phyloP scores from a whole-genome alignment of 2,329 filamentous ascomycete species.

The Colletotrichum magnum region DNA sequence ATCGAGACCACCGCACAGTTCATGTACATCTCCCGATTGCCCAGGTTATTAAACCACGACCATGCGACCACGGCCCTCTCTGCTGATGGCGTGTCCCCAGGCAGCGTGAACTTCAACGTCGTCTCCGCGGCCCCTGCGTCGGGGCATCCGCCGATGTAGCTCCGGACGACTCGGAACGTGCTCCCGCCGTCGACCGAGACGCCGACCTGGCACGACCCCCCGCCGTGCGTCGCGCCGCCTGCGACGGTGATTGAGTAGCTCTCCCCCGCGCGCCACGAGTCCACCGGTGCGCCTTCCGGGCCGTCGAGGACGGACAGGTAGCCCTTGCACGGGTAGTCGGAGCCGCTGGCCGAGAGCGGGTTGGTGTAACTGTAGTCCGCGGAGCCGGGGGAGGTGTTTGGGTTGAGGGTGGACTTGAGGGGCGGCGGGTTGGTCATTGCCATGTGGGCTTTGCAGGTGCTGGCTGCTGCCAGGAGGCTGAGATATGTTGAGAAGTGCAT shows the following conservation, averaged over 20 bases:
- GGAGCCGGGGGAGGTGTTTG: conserved; percentile 48
- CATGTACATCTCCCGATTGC: conserved; percentile 80
- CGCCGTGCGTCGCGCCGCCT: conserved; percentile 67
- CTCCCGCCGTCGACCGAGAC: conserved; percentile 73
- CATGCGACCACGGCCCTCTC: conserved; percentile 69
- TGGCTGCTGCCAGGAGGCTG: neutral
- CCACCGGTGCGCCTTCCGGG: conserved; percentile 57
- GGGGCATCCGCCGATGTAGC: conserved; percentile 55
- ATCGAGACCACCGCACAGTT: conserved; percentile 75
- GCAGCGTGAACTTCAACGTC: conserved; percentile 54
- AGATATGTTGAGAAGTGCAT: neutral
- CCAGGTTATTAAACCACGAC: conserved; percentile 75
- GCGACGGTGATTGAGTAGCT: conserved; percentile 67
- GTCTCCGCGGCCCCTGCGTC: conserved; percentile 39
- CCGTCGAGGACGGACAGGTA: conserved; percentile 45
- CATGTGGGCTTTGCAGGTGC: conserved; percentile 45
- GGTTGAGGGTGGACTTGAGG: conserved; percentile 44
- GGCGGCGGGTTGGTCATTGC: conserved; percentile 49
- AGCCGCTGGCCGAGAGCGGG: conserved; percentile 64
- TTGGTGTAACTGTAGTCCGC: conserved; percentile 71
- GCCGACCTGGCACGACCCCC: conserved; percentile 75
- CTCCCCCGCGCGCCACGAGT: conserved; percentile 66
- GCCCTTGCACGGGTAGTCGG: conserved; percentile 75
- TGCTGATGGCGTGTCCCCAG: conserved; percentile 63
- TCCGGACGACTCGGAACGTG: conserved; percentile 68